These are phyloP conservation scores for Syzygium syzygioides DNA, from an alignment of 441 rosid genomes.

Conservation along the genomic window DNA sequence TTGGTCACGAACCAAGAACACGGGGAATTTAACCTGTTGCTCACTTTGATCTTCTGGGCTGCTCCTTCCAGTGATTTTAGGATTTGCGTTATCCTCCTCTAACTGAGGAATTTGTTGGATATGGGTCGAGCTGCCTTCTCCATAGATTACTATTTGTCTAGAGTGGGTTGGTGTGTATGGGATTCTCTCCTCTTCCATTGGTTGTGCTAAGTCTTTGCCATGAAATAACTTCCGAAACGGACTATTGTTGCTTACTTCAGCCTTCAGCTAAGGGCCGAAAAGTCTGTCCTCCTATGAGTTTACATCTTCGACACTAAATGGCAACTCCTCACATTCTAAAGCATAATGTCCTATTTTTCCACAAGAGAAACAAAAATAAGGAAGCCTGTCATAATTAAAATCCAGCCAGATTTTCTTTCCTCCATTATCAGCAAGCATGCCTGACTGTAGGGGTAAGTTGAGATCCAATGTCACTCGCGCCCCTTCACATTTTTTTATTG, in stretches of 20 bases:
- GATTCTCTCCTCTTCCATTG: not conserved
- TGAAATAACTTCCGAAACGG: not conserved
- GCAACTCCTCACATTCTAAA: not conserved
- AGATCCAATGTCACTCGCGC: not conserved
- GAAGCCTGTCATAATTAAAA: no score
- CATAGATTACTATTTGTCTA: not conserved
- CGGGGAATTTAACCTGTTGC: no score
- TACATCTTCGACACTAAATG: not conserved
- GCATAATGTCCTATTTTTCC: not conserved
- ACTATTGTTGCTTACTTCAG: not conserved
- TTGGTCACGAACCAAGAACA: no score
- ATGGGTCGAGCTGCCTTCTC: not conserved
- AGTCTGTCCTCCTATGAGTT: no score
- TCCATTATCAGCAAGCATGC: not conserved
- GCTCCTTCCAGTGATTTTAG: no score
- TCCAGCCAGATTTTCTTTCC: no score
- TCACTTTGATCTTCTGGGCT: no score
- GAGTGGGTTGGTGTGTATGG: not conserved
- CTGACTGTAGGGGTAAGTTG: not conserved
- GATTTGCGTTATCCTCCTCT: no score
- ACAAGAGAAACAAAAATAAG: not conserved
- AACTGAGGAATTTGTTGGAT: no score
- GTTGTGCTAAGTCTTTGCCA: not conserved
- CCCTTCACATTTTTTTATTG: no score
- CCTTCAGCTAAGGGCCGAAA: not conserved